phyloP scores from a whole-genome alignment of 768 basidiomycete species.

The Grammothele lineata region DNA sequence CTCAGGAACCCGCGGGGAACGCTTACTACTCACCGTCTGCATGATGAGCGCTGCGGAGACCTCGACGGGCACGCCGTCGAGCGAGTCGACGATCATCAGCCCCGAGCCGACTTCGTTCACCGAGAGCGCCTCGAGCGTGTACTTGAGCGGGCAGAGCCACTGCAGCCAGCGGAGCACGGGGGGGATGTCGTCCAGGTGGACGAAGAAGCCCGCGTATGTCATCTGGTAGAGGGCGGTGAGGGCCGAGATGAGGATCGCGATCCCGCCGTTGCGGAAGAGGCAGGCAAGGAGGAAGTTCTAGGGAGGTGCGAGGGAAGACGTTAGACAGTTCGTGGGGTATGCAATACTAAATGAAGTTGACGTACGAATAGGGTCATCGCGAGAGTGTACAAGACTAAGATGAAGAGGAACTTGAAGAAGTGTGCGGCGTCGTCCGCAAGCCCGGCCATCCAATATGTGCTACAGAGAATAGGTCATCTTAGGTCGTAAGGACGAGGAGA shows the following conservation, averaged over 20 bases:
- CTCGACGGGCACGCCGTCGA: slow-evolving; percentile 78
- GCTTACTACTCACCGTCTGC: slow-evolving; percentile 58
- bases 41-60: slow-evolving; percentile 84
- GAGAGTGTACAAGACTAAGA: slow-evolving; percentile 80
- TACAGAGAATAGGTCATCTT: slow-evolving; percentile 21
- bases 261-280: slow-evolving; percentile 79
- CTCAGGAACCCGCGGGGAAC: background rate
- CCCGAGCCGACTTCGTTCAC: slow-evolving; percentile 93
- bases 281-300: slow-evolving; percentile 91
- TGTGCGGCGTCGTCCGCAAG: slow-evolving; percentile 69
- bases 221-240: slow-evolving; percentile 74
- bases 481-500: slow-evolving; percentile 4
- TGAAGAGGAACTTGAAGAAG: slow-evolving; percentile 94
- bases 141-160: slow-evolving; percentile 85
- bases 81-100: slow-evolving; percentile 71
- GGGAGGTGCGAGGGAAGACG: background rate
- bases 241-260: slow-evolving; percentile 86
- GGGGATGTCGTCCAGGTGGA: slow-evolving; percentile 80
- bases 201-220: slow-evolving; percentile 92
- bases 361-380: slow-evolving; percentile 84
- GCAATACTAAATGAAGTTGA: slow-evolving; percentile 9
- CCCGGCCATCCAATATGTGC: slow-evolving; percentile 96
- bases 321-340: background rate
- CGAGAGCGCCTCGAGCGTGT: slow-evolving; percentile 75
- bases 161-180: slow-evolving; percentile 92